These are phyloP conservation scores for Colletotrichum limetticola DNA, from an alignment of 2,329 filamentous ascomycete species.

Conservation along the genomic window DNA sequence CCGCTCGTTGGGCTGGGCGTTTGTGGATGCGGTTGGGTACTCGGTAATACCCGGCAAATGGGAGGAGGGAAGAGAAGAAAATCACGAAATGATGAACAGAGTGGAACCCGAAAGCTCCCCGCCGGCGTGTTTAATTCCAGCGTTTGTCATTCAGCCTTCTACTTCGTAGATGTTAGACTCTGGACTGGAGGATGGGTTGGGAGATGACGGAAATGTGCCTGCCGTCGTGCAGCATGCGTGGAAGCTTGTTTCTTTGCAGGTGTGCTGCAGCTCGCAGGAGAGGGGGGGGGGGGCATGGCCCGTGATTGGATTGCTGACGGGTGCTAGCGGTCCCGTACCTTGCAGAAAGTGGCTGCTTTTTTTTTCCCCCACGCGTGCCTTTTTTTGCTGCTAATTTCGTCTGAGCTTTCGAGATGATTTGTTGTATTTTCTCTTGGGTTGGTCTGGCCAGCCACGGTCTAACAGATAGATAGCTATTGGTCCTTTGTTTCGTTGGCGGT, in stretches of 20 bases:
- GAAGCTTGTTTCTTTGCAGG: slow-evolving; percentile 18
- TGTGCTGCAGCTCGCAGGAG: neutral
- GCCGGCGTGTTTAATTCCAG: slow-evolving; percentile 1
- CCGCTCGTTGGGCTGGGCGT: slow-evolving; percentile 16
- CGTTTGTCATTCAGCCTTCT: neutral
- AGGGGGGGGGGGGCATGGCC: neutral
- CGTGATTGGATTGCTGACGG: slow-evolving; percentile 13
- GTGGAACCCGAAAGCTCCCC: neutral
- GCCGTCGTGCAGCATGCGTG: slow-evolving; percentile 5
- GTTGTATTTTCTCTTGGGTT: neutral
- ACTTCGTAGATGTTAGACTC: neutral
- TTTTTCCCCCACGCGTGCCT: neutral
- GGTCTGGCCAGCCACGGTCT: neutral
- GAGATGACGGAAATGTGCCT: neutral
- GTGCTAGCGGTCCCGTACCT: slow-evolving; percentile 5
- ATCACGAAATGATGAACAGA: neutral
- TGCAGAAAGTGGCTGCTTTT: slow-evolving; percentile 14
- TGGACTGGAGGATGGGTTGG: no score
- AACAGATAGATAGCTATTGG: neutral
- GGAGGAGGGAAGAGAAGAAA: neutral
- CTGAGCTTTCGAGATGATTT: neutral
- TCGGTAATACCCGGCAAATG: slow-evolving; percentile 27
- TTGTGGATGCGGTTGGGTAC: slow-evolving; percentile 12
- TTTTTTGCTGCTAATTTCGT: neutral
- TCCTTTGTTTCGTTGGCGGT: neutral